Evolutionary conservation across 2,329 filamentous ascomycete species (phyloP).

Genomic region (Colletotrichum sp.): DNA sequence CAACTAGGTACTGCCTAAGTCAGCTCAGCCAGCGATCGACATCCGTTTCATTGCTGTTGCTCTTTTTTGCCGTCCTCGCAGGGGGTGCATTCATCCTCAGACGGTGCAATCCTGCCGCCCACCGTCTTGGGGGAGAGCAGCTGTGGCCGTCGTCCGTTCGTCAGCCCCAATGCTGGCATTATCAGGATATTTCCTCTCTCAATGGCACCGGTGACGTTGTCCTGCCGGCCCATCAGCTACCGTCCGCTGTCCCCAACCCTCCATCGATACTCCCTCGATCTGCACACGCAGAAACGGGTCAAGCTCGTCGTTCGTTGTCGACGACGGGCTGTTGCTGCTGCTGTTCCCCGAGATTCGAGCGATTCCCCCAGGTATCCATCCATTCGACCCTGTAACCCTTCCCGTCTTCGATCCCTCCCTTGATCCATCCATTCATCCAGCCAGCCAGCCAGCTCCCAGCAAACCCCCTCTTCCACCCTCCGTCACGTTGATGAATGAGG

Average conservation of each 20-base stretch:
- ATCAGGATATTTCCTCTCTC: constrained; percentile 8
- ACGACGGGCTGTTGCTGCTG: background rate
- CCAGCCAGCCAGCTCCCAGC: background rate
- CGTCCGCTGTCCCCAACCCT: background rate
- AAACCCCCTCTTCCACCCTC: background rate
- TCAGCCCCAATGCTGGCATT: background rate
- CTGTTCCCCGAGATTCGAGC: constrained; percentile 14
- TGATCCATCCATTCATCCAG: background rate
- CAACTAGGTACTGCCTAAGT: background rate
- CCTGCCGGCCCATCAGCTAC: background rate
- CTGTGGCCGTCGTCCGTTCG: constrained; percentile 1
- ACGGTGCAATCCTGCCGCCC: background rate
- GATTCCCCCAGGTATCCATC: constrained; percentile 13
- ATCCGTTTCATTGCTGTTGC: constrained; percentile 1
- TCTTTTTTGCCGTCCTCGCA: background rate
- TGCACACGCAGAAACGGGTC: background rate
- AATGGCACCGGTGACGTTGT: background rate
- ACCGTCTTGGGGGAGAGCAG: background rate
- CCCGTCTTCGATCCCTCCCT: background rate
- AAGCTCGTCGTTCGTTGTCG: background rate
- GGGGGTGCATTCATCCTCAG: background rate
- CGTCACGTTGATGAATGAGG: constrained; percentile 16
- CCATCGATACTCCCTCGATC: background rate
- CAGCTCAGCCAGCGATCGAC: background rate
- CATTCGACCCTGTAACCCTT: background rate